Conservation (phyloP, 768 basidiomycete species). For the Hemileccinum impolitum region DNA sequence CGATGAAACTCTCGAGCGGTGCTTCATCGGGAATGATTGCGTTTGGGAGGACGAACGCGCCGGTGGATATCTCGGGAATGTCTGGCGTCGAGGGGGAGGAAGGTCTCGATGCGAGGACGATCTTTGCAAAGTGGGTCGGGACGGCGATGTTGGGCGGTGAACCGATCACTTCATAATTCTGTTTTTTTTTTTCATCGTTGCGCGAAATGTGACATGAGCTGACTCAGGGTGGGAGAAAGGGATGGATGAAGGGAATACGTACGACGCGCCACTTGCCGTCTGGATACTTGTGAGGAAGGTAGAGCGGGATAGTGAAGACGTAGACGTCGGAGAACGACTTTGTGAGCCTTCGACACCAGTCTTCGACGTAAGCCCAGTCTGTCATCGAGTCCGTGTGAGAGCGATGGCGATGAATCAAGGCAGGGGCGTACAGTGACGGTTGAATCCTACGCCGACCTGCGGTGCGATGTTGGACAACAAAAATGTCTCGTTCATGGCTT, state of each 20-base stretch:
- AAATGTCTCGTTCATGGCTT: constrained; percentile 97
- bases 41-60: constrained; percentile 96
- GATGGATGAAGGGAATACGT: constrained; percentile 31
- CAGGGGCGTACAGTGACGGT: constrained; percentile 77
- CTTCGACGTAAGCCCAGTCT: constrained; percentile 98
- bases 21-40: constrained; percentile 85
- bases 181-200: too few species aligned
- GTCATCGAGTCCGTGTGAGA: not conserved
- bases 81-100: constrained; percentile 70
- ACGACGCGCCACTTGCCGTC: constrained; percentile 98
- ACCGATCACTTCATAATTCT: constrained; percentile 96
- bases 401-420: not conserved
- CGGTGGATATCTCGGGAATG: constrained; percentile 73
- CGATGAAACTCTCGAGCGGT: constrained; percentile 74
- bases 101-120: constrained; percentile 76
- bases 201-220: not conserved
- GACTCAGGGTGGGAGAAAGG: not conserved
- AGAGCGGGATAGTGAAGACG: constrained; percentile 96
- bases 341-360: constrained; percentile 92
- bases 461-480: constrained; percentile 94
- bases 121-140: constrained; percentile 98
- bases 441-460: constrained; percentile 97
- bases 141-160: constrained; percentile 86
- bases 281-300: constrained; percentile 77
- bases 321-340: constrained; percentile 90